Evolutionary conservation across 2,329 filamentous ascomycete genomes (phyloP).

Genomic region (Magnaporthales sp.): DNA sequence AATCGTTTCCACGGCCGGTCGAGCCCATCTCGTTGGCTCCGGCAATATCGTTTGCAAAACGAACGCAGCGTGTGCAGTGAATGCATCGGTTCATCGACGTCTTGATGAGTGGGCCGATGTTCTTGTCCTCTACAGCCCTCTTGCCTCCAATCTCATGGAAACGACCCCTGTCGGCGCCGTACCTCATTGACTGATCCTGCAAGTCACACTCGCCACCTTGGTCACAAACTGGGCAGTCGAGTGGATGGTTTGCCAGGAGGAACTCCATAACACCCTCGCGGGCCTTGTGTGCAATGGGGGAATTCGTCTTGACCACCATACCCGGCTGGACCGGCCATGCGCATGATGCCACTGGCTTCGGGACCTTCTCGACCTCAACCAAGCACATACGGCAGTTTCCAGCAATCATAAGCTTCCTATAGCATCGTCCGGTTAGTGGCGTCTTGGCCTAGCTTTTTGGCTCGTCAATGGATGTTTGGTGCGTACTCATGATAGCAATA

Average conservation of each 20-base stretch:
- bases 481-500: conserved; percentile 95
- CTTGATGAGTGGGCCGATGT: conserved; percentile 96
- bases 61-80: conserved; percentile 95
- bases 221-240: conserved; percentile 96
- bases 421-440: conserved; percentile 24
- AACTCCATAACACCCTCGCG: conserved; percentile 99
- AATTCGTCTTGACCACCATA: conserved; percentile 99
- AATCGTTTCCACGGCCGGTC: conserved; percentile 88
- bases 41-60: conserved; percentile 95
- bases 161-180: conserved; percentile 88
- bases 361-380: conserved; percentile 92
- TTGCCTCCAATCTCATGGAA: conserved; percentile 96
- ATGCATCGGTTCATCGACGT: conserved; percentile 99
- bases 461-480: conserved; percentile 7
- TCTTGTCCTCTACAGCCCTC: conserved; percentile 98
- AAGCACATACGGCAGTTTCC: conserved; percentile 99
- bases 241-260: conserved; percentile 86
- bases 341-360: conserved; percentile 96
- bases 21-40: conserved; percentile 94
- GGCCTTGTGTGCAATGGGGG: conserved; percentile 91
- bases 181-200: conserved; percentile 98
- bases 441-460: not conserved
- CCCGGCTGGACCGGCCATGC: conserved; percentile 98
- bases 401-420: conserved; percentile 93
- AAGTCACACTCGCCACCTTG: conserved; percentile 98